Evolutionary conservation across 495 filamentous ascomycete genomes (phyloP), one percentile per base, ranked within the genome.

Genomic region (Trichoderma orchidacearum): DNA sequence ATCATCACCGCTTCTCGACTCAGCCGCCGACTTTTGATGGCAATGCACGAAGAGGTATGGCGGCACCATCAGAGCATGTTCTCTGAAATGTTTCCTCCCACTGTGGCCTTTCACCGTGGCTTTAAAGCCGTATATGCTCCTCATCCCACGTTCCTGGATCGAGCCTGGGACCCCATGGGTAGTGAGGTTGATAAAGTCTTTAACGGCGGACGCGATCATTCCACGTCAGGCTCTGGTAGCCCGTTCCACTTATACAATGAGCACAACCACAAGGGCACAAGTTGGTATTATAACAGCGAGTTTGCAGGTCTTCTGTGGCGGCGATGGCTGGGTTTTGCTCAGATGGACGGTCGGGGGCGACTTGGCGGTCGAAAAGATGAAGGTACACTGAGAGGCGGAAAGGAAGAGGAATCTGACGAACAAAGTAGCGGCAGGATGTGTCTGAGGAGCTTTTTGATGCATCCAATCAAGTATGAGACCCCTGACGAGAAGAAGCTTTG

Each of bases 51-150:
- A 54, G 92, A 96, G 65, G 92, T 85, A 21, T 80, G 78, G 52
- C 75, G 87, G 32, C 76, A 85, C 48, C 83, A 82, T 29, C 92
- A 93, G 69, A 83, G 79, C 60, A 93, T 93, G 83, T 97, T 95
- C 72, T 84, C 84, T 11, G 93, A 98, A 69, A 96, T 96, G 90
- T 96, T 86, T 80, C 87, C 91, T 2, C 80, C 87, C 25, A 84
- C 85, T 6, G 77, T 83, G 48, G 90, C 91, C 3, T 76, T 98
- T 0, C 93, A 97, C 62, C 92, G 94, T 64, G 93, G 93, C 1
- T 78, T 92, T 69, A 98, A 98, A 68, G 93, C 92, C 18, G 90
- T 96, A 30, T 96, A 87, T 66, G 89, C 85, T 12, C 93, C 93
- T 3, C 93, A 98, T 62, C 89, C 92, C 0, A 81, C 95, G 30